These are phyloP conservation scores for Dothideomycetes sp. DNA, from an alignment of 2,329 filamentous ascomycete species.

Conservation along the genomic window DNA sequence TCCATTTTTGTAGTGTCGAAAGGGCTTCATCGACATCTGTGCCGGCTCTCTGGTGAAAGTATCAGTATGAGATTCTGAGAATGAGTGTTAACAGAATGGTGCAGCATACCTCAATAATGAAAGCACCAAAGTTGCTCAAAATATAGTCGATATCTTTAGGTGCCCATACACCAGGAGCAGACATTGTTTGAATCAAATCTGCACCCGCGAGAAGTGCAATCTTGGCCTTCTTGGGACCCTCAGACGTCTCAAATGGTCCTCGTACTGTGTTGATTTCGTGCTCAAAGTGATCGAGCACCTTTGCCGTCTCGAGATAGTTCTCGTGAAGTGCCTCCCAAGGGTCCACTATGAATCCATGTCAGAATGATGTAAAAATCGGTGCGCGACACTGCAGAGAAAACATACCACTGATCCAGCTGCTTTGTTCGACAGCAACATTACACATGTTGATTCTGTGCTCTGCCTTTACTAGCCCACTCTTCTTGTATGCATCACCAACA, in stretches of 20 bases:
- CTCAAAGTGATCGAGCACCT: constrained; percentile 84
- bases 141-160: constrained; percentile 80
- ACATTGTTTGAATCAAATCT: constrained; percentile 44
- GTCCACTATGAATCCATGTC: constrained; percentile 49
- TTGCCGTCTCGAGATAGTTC: constrained; percentile 78
- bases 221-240: constrained; percentile 60
- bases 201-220: constrained; percentile 73
- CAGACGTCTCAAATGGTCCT: constrained; percentile 60
- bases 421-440: constrained; percentile 66
- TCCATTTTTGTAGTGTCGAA: constrained; percentile 70
- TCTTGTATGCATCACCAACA: constrained; percentile 69
- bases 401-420: constrained; percentile 58
- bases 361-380: neutral
- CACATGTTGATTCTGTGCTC: constrained; percentile 78
- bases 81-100: neutral
- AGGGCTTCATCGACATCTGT: constrained; percentile 85
- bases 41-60: constrained; percentile 76
- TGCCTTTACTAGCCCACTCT: constrained; percentile 65
- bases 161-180: constrained; percentile 61
- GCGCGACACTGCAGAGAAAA: no score
- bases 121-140: constrained; percentile 69
- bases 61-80: constrained; percentile 38
- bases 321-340: constrained; percentile 81
- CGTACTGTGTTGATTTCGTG: constrained; percentile 75
- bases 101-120: constrained; percentile 54